These are phyloP conservation scores for Melaleuca quinquenervia DNA, from an alignment of 345 rosid species.

Conservation along the genomic window DNA sequence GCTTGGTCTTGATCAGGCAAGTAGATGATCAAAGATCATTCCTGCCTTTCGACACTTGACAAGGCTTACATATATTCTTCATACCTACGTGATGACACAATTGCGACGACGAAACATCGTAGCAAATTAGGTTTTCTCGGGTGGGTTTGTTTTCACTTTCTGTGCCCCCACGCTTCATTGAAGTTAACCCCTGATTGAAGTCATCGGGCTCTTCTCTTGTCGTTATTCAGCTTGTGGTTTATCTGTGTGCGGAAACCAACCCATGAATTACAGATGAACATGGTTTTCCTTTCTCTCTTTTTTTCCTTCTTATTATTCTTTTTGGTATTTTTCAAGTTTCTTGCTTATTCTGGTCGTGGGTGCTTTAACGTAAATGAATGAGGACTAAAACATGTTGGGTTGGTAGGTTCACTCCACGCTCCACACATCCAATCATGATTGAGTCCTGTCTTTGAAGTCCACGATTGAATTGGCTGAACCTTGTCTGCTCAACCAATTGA, in stretches of 20 bases:
- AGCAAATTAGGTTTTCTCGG: not conserved
- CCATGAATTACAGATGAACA: not conserved
- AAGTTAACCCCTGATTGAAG: not conserved
- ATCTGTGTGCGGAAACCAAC: not conserved
- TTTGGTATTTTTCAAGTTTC: not conserved
- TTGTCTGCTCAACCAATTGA: not conserved
- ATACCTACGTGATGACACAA: not conserved
- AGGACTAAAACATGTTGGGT: not conserved
- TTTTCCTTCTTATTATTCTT: not conserved
- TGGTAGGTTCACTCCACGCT: not conserved
- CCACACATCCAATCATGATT: not conserved
- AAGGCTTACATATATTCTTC: not conserved
- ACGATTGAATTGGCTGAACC: not conserved
- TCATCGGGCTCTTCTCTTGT: not conserved
- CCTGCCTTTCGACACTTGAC: not conserved
- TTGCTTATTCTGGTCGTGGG: not conserved
- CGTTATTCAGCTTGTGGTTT: not conserved
- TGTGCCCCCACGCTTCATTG: not conserved
- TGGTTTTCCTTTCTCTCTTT: not conserved
- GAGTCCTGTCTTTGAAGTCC: not conserved
- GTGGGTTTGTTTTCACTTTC: not conserved
- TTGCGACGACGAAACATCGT: not conserved
- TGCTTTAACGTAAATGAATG: not conserved
- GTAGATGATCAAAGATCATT: not conserved
- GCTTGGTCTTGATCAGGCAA: not conserved